Evolutionary conservation across 805 yeast genomes (phyloP).

Genomic region (Hanseniaspora osmophila): DNA sequence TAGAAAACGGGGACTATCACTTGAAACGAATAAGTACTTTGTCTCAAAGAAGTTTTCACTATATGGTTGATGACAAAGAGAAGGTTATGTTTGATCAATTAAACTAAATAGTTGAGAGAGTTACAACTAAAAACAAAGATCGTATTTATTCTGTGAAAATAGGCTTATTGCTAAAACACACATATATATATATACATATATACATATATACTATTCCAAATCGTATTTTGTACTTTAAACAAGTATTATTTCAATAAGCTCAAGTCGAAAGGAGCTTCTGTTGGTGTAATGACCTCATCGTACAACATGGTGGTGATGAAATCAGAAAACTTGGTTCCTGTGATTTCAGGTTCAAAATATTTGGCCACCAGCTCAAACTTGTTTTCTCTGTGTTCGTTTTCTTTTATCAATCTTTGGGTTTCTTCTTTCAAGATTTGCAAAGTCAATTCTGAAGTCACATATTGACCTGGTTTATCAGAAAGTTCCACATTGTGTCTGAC

Average conservation of each 20-base stretch:
- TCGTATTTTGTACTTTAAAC: too few relatives aligned
- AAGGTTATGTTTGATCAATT: too few relatives aligned
- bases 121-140: too few relatives aligned
- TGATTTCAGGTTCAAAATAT: slow-evolving; percentile 58
- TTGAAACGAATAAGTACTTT: too few relatives aligned
- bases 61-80: too few relatives aligned
- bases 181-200: too few relatives aligned
- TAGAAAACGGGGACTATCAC: too few relatives aligned
- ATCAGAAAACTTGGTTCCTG: slow-evolving; percentile 60
- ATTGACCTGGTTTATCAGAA: slow-evolving; percentile 39
- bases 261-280: slow-evolving; percentile 18
- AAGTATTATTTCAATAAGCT: slow-evolving; percentile 1
- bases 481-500: slow-evolving; percentile 51
- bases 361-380: slow-evolving; percentile 57
- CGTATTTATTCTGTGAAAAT: too few relatives aligned
- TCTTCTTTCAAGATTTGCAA: slow-evolving; percentile 44
- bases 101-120: too few relatives aligned
- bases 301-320: slow-evolving; percentile 65
- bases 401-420: slow-evolving; percentile 33
- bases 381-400: slow-evolving; percentile 28
- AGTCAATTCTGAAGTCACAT: slow-evolving; percentile 47
- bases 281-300: slow-evolving; percentile 37
- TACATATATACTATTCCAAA: too few relatives aligned
- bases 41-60: too few relatives aligned
- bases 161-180: too few relatives aligned